Evolutionary conservation across 1,284 basidiomycete genomes (phyloP).

Genomic region (Irpex rosettiformis): DNA sequence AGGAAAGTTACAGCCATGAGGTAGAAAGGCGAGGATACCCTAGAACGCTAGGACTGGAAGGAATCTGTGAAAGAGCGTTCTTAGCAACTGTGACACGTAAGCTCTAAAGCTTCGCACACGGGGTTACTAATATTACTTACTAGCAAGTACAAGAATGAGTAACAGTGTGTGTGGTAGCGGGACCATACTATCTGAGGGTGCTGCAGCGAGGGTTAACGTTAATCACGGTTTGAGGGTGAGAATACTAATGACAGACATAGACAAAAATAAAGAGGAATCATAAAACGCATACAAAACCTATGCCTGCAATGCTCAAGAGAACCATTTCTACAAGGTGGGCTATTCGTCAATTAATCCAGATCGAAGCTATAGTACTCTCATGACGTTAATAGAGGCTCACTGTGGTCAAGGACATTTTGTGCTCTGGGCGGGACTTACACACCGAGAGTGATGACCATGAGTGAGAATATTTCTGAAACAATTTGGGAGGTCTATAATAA

Average conservation of each 20-base stretch:
- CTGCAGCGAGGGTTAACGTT: not conserved
- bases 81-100: not conserved
- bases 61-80: not conserved
- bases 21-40: not conserved
- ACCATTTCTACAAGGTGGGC: not conserved
- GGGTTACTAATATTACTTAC: not conserved
- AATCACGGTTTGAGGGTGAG: not conserved
- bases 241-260: not conserved
- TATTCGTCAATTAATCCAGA: not conserved
- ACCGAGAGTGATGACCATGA: not conserved
- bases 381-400: not conserved
- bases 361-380: not conserved
- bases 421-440: no score
- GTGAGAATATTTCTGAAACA: not conserved
- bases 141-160: not conserved
- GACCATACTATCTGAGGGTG: not conserved
- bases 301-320: not conserved
- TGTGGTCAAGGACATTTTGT: no score
- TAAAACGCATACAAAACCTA: not conserved
- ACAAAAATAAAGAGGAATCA: no score
- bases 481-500: not conserved
- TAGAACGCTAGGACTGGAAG: not conserved
- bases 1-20: not conserved
- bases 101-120: no score
- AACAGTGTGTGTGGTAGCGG: not conserved